Evolutionary conservation across 345 rosid genomes (phyloP), one percentile per base, ranked within the genome.

Genomic region (Trapa incisa): DNA sequence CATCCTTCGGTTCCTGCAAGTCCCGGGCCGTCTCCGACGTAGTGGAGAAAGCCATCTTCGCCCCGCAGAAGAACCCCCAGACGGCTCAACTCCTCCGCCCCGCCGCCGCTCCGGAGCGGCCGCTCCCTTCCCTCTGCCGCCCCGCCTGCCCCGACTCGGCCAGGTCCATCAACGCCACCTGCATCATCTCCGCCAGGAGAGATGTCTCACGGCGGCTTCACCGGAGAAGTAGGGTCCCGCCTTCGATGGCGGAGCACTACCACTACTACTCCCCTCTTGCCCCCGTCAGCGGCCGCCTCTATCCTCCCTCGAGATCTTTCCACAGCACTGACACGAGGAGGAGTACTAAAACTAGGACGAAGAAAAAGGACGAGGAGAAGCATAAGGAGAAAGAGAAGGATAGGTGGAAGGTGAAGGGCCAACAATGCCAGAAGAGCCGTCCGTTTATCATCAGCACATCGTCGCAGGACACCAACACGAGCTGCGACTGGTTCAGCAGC

Each of bases 1-100:
- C 87, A 69, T 85, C 97, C 62, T 80, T 90, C 37, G 75, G 71
- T 48, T 81, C 89, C 4, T 91, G 97, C 75, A 77, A 84, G 63
- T 65, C 84, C 69, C 67, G 85, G 65, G 81, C 80, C 74, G 35
- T 84, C 56, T 69, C 72, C 65, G 97, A 91, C 70, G 89, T 83
- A 12, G 79, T 75, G 37, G 87, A 86, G 43, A 83, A 72, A 35
- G 64, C 87, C n/a, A 72, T 75, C 15, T 74, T 75, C 37, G 15
- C 16, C 67, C 47, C 42, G 2, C 57, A 61, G 35, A 47, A 61
- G 35, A 47, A 17, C 22, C 9, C 57, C 66, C 39, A 6, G 53
- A 16, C 32, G 4, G 37, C 56, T 65, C 37, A 53, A n/a, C 53
- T 61, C 70, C 72, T 69, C 37, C 50, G 70, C 76, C 45, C 73